Conservation (phyloP, 306 rosid genomes). For the Cucumis cinereus region DNA sequence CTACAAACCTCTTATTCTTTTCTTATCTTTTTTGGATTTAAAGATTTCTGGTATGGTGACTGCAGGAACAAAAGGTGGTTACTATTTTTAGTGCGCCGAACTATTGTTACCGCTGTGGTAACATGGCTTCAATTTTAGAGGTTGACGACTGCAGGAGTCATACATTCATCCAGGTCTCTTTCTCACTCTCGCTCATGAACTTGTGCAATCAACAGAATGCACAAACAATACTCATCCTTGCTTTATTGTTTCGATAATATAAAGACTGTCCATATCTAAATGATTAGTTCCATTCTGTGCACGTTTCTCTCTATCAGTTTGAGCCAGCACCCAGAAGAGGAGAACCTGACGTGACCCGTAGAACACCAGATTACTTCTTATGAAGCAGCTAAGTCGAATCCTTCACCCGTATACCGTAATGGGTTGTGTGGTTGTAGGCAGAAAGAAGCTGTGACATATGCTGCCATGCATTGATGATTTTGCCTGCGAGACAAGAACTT, state of each 20-base stretch:
- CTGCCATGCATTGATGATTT: neutral
- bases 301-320: slow-evolving; percentile 38
- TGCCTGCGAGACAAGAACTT: neutral
- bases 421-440: neutral
- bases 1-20: neutral
- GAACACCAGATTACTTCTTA: slow-evolving; percentile 98
- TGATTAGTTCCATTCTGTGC: neutral
- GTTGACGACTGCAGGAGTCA: slow-evolving; percentile 94
- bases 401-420: neutral
- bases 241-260: neutral
- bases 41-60: slow-evolving; percentile 11
- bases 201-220: neutral
- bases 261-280: neutral
- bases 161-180: slow-evolving; percentile 87
- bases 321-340: slow-evolving; percentile 99
- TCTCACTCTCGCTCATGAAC: neutral
- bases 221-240: neutral
- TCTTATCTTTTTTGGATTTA: neutral
- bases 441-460: neutral
- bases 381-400: slow-evolving; percentile 22
- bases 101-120: slow-evolving; percentile 98
- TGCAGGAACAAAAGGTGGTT: slow-evolving; percentile 99
- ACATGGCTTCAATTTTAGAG: slow-evolving; percentile 99
- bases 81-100: slow-evolving; percentile 98
- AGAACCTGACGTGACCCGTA: slow-evolving; percentile 97